Evolutionary conservation across 2,329 filamentous ascomycete species (phyloP), one percentile per base, ranked within the genome.

Genomic region (Fusarium paranaense): DNA sequence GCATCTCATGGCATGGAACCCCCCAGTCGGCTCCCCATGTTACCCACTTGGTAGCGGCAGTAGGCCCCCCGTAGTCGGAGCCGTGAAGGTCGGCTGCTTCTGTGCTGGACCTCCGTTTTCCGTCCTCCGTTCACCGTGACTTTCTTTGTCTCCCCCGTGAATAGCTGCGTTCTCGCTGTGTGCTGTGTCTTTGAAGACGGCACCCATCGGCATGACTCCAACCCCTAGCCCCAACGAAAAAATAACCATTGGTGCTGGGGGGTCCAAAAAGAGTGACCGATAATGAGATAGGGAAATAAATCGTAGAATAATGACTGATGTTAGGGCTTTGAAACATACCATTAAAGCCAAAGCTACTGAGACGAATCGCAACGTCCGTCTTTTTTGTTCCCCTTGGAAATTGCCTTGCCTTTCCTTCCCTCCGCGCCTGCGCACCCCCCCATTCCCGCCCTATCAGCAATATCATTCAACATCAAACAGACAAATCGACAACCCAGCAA

Each of bases 21-120:
- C 45, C 42, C 45, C 16, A 27, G 40, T 37, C 45, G 13, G 30
- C 35, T 38, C 40, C 27, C 30, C 61, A 61, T 47, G 45, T 38
- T 59, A 61, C 56, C 71, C 71, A 73, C 67, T 45, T 72, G 47
- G 60, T 47, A 61, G 58, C 57, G 56, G 56, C 33, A 38, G 56
- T 59, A 59, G 58, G 3, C 25, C 71, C 62, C 71, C 71, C 71
- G 68, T 74, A 72, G 71, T 74, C 71, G 71, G 71, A 69, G 61
- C 71, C 64, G 70, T 64, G 61, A 57, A 47, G 45, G 30, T 22
- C 30, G 16, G 22, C 18, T 10, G 25, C 9, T 54, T 42, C 25
- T 60, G 32, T 60, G 62, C 64, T 74, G 64, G 68, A 61, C 71
- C 71, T 72, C 64, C 45, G 64, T 69, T 74, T 74, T 72, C 71